phyloP scores from a whole-genome alignment of 768 basidiomycete species.

The Leccinum imitatum region DNA sequence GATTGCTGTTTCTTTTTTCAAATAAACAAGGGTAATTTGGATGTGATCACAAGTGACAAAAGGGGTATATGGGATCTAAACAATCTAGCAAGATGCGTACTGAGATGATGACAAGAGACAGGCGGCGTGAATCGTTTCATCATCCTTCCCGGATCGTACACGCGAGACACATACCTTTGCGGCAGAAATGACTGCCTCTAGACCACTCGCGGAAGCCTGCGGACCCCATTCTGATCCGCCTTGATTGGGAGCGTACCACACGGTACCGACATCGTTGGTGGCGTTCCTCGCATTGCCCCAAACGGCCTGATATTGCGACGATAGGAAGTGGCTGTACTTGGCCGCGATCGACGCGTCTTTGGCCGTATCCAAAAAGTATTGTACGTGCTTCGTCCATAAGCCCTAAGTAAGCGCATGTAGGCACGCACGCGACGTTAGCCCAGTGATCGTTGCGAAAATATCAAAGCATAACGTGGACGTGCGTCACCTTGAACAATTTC shows the following conservation, averaged over 20 bases:
- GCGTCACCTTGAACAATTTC: conserved; percentile 34
- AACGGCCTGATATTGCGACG: conserved; percentile 43
- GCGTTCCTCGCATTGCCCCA: conserved; percentile 38
- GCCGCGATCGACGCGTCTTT: conserved; percentile 40
- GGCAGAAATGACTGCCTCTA: conserved; percentile 31
- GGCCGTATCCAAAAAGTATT: conserved; percentile 49
- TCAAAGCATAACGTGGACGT: background rate
- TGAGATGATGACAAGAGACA: background rate
- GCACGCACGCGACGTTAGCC: background rate
- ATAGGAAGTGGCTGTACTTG: conserved; percentile 39
- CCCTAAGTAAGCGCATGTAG: conserved; percentile 26
- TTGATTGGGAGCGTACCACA: conserved; percentile 31
- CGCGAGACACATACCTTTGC: conserved; percentile 21
- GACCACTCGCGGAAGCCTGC: conserved; percentile 30
- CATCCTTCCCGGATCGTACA: background rate
- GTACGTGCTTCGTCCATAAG: conserved; percentile 52
- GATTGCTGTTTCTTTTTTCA: conserved; percentile 4
- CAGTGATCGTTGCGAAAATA: background rate
- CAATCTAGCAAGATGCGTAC: conserved; percentile 20
- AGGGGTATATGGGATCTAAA: background rate
- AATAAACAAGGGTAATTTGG: conserved; percentile 13
- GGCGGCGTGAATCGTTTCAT: background rate
- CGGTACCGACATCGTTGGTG: conserved; percentile 40
- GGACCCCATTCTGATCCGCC: conserved; percentile 32
- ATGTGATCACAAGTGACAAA: background rate